Conservation (phyloP, 495 filamentous ascomycete species). For the Tuber melanosporum region DNA sequence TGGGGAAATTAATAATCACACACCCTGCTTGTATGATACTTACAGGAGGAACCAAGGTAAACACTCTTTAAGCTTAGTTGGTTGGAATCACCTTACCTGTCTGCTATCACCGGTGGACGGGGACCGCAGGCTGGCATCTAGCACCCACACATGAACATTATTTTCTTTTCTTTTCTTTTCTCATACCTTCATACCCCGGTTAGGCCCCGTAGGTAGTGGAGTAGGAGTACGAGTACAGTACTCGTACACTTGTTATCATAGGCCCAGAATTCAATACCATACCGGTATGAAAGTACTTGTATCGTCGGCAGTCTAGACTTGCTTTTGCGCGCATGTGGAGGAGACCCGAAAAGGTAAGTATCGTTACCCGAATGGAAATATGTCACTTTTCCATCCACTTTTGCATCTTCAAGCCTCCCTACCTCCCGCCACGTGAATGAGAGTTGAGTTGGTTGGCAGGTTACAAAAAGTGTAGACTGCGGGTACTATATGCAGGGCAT, state of each 20-base stretch:
- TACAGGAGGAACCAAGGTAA: neutral
- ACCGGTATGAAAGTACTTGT: neutral
- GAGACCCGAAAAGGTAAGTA: neutral
- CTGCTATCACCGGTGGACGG: neutral
- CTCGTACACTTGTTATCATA: neutral
- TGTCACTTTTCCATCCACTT: slow-evolving; percentile 1
- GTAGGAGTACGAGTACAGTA: neutral
- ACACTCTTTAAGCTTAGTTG: neutral
- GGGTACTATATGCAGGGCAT: neutral
- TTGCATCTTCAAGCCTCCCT: neutral
- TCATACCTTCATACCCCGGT: neutral
- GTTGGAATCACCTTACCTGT: neutral
- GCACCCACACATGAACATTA: neutral
- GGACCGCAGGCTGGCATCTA: neutral
- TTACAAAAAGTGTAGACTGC: neutral
- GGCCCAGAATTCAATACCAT: neutral
- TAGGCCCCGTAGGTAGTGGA: neutral
- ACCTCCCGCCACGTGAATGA: neutral
- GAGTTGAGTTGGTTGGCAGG: neutral
- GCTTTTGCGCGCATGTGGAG: neutral
- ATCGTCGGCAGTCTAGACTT: neutral
- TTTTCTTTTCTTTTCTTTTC: neutral
- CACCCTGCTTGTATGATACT: neutral
- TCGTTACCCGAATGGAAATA: slow-evolving; percentile 4
- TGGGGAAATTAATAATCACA: neutral